phyloP scores from a whole-genome alignment of 139 green algal species.

The Pleodorina starrii region DNA sequence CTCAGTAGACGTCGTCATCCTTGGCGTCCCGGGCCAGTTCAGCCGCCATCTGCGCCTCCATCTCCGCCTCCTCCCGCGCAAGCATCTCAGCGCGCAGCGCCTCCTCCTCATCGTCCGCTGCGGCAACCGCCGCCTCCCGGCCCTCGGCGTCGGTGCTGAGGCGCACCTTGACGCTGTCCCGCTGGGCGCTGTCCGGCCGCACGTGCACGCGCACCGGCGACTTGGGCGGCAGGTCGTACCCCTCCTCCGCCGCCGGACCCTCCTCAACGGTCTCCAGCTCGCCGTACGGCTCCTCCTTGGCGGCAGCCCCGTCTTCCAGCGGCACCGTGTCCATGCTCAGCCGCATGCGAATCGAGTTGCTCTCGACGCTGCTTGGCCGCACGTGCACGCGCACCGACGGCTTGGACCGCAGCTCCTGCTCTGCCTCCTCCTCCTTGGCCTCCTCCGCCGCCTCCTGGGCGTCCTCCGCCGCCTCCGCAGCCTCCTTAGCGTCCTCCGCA shows the following conservation, averaged over 20 bases:
- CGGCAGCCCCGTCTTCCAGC: not conserved
- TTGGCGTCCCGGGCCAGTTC: not conserved
- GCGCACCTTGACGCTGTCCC: not conserved
- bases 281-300: not conserved
- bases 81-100: slow-evolving; percentile 5
- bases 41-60: not conserved
- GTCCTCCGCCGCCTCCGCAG: not conserved
- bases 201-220: slow-evolving; percentile 35
- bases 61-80: not conserved
- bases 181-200: not conserved
- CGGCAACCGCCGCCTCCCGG: not conserved
- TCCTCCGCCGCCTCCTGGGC: not conserved
- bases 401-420: not conserved
- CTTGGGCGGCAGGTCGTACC: not conserved
- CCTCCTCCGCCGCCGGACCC: not conserved
- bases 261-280: not conserved
- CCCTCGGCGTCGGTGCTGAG: slow-evolving; percentile 27
- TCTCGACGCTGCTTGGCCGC: not conserved
- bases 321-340: slow-evolving; percentile 16
- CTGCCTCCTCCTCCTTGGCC: not conserved
- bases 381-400: slow-evolving; percentile 30
- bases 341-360: not conserved
- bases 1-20: slow-evolving; percentile 1
- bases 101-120: not conserved
- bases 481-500: not conserved